A percentile compares a stretch with the other conserved stretches of the same genome.
These are phyloP conservation scores for Angomonas deanei DNA, from an alignment of 208 protist genomes.

Conservation along the genomic window DNA sequence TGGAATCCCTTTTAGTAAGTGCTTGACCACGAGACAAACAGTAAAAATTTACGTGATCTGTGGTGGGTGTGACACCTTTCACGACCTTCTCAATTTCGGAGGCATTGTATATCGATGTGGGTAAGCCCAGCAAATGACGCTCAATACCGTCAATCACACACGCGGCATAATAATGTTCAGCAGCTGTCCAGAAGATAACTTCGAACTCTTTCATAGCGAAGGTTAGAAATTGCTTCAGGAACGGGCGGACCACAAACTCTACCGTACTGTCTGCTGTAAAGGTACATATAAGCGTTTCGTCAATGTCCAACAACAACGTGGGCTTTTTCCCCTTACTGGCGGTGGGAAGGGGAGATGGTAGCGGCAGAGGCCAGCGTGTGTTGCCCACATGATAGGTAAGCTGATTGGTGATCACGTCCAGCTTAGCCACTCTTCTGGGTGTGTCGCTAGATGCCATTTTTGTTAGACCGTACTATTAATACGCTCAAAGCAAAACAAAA, in stretches of 20 bases:
- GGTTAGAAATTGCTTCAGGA: constrained; percentile 61
- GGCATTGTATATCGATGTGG: constrained; percentile 59
- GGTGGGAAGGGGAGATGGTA: constrained; percentile 37
- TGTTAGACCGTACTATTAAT: too few relatives aligned
- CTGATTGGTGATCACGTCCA: too few relatives aligned
- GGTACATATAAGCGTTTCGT: constrained; percentile 73
- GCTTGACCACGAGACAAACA: constrained; percentile 79
- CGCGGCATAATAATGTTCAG: constrained; percentile 73
- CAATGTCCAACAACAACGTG: constrained; percentile 84
- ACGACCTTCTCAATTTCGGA: constrained; percentile 14
- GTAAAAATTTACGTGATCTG: constrained; percentile 76
- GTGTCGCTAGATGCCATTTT: background rate
- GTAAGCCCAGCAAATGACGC: constrained; percentile 63
- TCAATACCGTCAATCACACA: constrained; percentile 74
- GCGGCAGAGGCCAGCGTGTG: constrained; percentile 76
- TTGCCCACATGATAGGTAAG: too few relatives aligned
- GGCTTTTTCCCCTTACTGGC: constrained; percentile 30
- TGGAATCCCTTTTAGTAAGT: constrained; percentile 61
- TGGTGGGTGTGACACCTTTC: background rate
- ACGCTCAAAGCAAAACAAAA: background rate
- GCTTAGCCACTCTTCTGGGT: too few relatives aligned
- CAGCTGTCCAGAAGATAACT: constrained; percentile 84
- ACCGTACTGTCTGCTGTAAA: constrained; percentile 33
- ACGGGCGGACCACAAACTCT: constrained; percentile 51
- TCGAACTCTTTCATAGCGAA: constrained; percentile 78